These are phyloP conservation scores for Hypomontagnella submonticulosa DNA, from an alignment of 495 filamentous ascomycete genomes.

Conservation along the genomic window DNA sequence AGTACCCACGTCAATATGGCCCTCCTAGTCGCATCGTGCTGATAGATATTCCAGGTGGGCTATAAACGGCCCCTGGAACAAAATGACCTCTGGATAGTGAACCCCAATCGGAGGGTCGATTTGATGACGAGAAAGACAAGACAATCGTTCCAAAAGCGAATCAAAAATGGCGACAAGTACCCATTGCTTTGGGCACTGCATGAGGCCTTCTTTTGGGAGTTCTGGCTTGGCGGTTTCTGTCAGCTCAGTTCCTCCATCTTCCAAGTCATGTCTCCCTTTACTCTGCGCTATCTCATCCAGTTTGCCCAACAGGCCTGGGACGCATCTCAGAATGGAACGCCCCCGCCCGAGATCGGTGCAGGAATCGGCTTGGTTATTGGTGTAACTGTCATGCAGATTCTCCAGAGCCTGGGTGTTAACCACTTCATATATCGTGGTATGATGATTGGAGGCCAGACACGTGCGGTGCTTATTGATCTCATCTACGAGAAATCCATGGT, in stretches of 20 bases:
- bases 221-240: slow-evolving; percentile 82
- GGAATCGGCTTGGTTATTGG: slow-evolving; percentile 81
- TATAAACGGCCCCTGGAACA: slow-evolving; percentile 86
- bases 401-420: slow-evolving; percentile 77
- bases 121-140: slow-evolving; percentile 71
- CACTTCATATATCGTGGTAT: slow-evolving; percentile 87
- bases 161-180: slow-evolving; percentile 73
- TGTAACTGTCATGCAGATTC: slow-evolving; percentile 78
- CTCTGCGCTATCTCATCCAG: slow-evolving; percentile 77
- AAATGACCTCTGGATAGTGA: slow-evolving; percentile 88
- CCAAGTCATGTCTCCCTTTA: slow-evolving; percentile 79
- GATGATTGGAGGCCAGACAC: slow-evolving; percentile 79
- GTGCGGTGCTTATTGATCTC: slow-evolving; percentile 77
- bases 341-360: slow-evolving; percentile 69
- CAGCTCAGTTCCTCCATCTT: slow-evolving; percentile 76
- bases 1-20: slow-evolving; percentile 36
- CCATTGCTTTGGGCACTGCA: slow-evolving; percentile 84
- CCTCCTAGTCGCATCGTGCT: slow-evolving; percentile 7
- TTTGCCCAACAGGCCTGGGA: slow-evolving; percentile 83
- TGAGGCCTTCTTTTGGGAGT: slow-evolving; percentile 87
- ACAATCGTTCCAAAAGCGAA: slow-evolving; percentile 72
- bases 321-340: slow-evolving; percentile 59
- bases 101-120: slow-evolving; percentile 79
- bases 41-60: slow-evolving; percentile 63
- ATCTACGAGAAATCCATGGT: slow-evolving; percentile 87